Conservation (phyloP, 2,329 filamentous ascomycete species). For the Arthrinium phaeospermum region DNA sequence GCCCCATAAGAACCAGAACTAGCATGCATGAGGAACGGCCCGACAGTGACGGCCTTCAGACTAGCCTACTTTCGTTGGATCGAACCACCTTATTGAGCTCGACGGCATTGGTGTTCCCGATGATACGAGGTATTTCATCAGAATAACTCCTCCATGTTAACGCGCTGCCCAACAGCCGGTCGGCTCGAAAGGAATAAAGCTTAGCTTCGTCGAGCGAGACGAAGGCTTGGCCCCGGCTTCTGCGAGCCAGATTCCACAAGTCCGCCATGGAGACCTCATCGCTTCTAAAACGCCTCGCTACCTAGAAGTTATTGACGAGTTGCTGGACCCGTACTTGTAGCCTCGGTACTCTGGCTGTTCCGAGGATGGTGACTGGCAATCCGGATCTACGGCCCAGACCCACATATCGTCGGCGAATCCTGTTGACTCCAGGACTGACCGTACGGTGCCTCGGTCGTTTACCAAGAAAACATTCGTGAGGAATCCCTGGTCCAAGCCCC, state of each 20-base stretch:
- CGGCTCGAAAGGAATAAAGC: not conserved
- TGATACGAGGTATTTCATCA: too few species aligned
- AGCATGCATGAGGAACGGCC: too few species aligned
- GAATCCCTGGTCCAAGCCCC: not conserved
- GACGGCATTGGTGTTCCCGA: too few species aligned
- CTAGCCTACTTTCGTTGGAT: too few species aligned
- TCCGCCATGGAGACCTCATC: slow-evolving; percentile 13
- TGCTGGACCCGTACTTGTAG: slow-evolving; percentile 17
- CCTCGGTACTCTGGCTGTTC: not conserved
- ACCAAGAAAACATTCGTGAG: not conserved
- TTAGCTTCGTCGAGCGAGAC: slow-evolving; percentile 6
- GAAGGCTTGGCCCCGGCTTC: slow-evolving; percentile 12
- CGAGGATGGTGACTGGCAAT: not conserved
- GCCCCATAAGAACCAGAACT: too few species aligned
- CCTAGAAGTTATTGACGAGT: slow-evolving; percentile 20
- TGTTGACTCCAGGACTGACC: not conserved
- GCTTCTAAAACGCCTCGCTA: not conserved
- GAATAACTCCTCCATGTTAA: too few species aligned
- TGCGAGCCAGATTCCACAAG: slow-evolving; percentile 8
- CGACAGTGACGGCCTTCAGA: too few species aligned
- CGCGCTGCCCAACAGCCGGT: not conserved
- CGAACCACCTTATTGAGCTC: too few species aligned
- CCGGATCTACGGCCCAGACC: slow-evolving; percentile 19
- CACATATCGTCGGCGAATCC: slow-evolving; percentile 7
- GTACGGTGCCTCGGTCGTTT: not conserved